Base-by-base conservation (phyloP, 306 rosid genomes). In the Gleditsia sinensis region DNA sequence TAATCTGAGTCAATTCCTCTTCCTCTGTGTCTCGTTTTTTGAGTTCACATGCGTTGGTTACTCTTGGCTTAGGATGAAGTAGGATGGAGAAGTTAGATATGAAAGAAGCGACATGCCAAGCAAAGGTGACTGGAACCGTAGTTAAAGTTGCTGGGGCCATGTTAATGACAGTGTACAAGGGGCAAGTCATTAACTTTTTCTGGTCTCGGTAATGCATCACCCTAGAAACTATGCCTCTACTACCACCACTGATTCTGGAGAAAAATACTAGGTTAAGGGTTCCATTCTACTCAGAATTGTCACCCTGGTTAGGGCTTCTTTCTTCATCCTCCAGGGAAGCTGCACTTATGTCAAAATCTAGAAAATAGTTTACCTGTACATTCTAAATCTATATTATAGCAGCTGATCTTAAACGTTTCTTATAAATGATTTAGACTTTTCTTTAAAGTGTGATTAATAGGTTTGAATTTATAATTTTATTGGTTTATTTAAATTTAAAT, bases 161-260 rank as follows among this genome's bases (percentile, higher is more conserved):
- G 98, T 73, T 91, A 55, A 94, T 94, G 97, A 94, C 96, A 42
- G 49, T 88, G 76, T 94, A 94, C 88, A 94, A 94, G 69, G 98
- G 98, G n/a, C 66, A 82, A 59, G 89, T 91, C 45, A 69, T 94
- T 13, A 78, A 84, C 36, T 76, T 94, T 33, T 70, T 90, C 65
- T 82, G 89, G 75, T 74, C 90, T 39, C 67, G 74, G 9, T 85
- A 80, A 65, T 72, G 83, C 88, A 72, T 61, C 89, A 86, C 21
- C 79, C 83, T 0, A 75, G 58, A 65, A 57, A 82, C 66, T 72
- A 81, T 51, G 49, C 24, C 3, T 66, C 90, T 2, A 55, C 69
- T 8, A 77, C 34, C n/a, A 53, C 53, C n/a, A 12, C 67, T n/a
- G 79, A 11, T 2, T 64, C 85, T 1, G 77, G 72, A 2, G 96